phyloP scores from a whole-genome alignment of 345 rosid species.

The Brassica cretica region DNA sequence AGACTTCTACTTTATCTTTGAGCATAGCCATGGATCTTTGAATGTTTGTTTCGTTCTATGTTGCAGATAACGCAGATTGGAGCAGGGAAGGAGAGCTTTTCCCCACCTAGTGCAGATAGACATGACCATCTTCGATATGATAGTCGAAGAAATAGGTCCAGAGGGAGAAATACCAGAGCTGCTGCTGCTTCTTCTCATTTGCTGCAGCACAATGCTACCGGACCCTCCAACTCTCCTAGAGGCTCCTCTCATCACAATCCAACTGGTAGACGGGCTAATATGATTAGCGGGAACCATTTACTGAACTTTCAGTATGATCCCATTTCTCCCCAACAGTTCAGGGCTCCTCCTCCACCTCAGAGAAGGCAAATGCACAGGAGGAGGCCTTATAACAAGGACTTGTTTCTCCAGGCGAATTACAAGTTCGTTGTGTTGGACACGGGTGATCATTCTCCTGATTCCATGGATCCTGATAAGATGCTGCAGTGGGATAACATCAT shows the following conservation, averaged over 20 bases:
- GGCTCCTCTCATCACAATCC: slow-evolving; percentile 45
- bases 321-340: slow-evolving; percentile 56
- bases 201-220: slow-evolving; percentile 38
- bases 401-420: slow-evolving; percentile 95
- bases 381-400: slow-evolving; percentile 84
- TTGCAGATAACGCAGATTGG: slow-evolving; percentile 60
- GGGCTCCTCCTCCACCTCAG: slow-evolving; percentile 55
- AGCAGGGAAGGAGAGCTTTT: slow-evolving; percentile 40
- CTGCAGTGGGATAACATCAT: slow-evolving; percentile 88
- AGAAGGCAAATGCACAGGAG: slow-evolving; percentile 60
- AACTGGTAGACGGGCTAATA: slow-evolving; percentile 70
- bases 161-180: slow-evolving; percentile 50
- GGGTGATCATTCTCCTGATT: slow-evolving; percentile 61
- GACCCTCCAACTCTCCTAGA: slow-evolving; percentile 47
- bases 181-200: slow-evolving; percentile 38
- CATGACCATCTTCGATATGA: slow-evolving; percentile 33
- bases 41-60: not conserved
- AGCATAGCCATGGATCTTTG: too few relatives aligned
- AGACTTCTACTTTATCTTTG: not conserved
- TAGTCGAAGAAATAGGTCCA: slow-evolving; percentile 45
- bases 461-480: slow-evolving; percentile 89
- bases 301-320: slow-evolving; percentile 96
- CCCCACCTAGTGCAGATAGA: slow-evolving; percentile 40
- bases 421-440: slow-evolving; percentile 88
- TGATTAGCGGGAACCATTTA: slow-evolving; percentile 75